Percentiles rank a stretch among this genome's conserved stretches.
Conservation (phyloP, 805 yeast species). For the Barnettozyma sp. region DNA sequence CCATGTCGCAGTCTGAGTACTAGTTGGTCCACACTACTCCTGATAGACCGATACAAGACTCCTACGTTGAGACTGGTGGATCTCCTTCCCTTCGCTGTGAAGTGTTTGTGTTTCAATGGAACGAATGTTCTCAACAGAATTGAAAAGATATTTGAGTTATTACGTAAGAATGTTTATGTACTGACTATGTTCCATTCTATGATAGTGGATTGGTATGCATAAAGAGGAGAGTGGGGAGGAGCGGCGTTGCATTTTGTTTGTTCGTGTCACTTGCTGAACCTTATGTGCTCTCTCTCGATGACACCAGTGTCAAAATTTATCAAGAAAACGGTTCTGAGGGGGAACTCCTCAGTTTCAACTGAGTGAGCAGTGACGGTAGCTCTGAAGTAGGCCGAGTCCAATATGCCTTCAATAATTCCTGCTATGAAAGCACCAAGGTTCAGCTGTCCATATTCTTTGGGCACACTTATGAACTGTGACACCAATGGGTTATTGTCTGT, state of each 20-base stretch:
- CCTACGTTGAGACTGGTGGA: neutral
- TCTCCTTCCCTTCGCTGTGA: too few species aligned
- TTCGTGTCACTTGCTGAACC: constrained; percentile 27
- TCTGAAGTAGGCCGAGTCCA: constrained; percentile 65
- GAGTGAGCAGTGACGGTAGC: constrained; percentile 81
- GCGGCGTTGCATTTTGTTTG: too few species aligned
- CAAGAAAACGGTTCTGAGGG: constrained; percentile 67
- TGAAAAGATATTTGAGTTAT: too few species aligned
- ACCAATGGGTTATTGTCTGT: constrained; percentile 68
- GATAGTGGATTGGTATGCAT: too few species aligned
- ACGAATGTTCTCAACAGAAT: too few species aligned
- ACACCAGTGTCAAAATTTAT: constrained; percentile 60
- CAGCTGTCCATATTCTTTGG: constrained; percentile 69
- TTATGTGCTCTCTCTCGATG: constrained; percentile 44
- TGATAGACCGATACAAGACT: too few species aligned
- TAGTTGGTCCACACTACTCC: too few species aligned
- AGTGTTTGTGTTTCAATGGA: too few species aligned
- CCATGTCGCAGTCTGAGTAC: constrained; percentile 41
- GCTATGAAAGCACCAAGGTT: constrained; percentile 82
- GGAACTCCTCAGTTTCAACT: constrained; percentile 51
- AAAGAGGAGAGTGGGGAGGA: too few species aligned
- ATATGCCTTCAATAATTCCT: constrained; percentile 76
- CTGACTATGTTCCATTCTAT: too few species aligned
- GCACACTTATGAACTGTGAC: constrained; percentile 67
- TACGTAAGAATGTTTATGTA: too few species aligned